These are phyloP conservation scores for Nigrospora osmanthi DNA, from an alignment of 2,329 filamentous ascomycete species.

Conservation along the genomic window DNA sequence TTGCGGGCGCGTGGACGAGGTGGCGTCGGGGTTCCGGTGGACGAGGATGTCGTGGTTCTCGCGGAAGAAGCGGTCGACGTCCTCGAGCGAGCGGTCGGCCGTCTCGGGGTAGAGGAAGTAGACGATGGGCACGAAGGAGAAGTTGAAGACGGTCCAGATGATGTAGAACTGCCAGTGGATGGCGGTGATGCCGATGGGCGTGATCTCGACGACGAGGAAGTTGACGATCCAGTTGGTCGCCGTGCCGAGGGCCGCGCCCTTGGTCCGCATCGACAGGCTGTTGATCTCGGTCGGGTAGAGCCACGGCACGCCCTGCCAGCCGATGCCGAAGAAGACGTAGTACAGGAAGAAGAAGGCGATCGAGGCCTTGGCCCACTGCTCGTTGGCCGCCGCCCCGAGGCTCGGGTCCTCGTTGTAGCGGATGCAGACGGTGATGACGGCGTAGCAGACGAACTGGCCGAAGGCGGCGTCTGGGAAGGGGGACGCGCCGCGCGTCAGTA, in stretches of 20 bases:
- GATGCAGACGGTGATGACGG: conserved; percentile 15
- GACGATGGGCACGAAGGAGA: conserved; percentile 27
- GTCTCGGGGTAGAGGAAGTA: conserved; percentile 7
- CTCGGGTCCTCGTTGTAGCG: conserved; percentile 6
- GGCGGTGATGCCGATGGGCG: conserved; percentile 25
- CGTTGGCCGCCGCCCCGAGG: conserved; percentile 2
- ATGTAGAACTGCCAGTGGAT: conserved; percentile 42
- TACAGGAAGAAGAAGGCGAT: conserved; percentile 45
- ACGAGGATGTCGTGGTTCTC: conserved; percentile 15
- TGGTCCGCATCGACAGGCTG: conserved; percentile 24
- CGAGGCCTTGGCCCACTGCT: conserved; percentile 19
- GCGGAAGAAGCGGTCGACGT: conserved; percentile 16
- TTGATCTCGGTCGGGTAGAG: conserved; percentile 41
- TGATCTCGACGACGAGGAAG: conserved; percentile 25
- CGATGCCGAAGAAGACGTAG: conserved; percentile 44
- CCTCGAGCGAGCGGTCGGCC: conserved; percentile 12
- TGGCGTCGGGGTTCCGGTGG: conserved; percentile 14
- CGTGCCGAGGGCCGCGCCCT: conserved; percentile 21
- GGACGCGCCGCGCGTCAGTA: not conserved
- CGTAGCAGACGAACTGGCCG: conserved; percentile 43
- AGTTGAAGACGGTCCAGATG: conserved; percentile 38
- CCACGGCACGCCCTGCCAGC: conserved; percentile 38
- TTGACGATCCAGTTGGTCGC: conserved; percentile 26
- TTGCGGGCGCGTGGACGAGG: conserved; percentile 9
- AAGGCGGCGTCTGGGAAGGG: conserved; percentile 27